Conservation (phyloP, 2,329 filamentous ascomycete species). For the Pseudogymnoascus sp. region DNA sequence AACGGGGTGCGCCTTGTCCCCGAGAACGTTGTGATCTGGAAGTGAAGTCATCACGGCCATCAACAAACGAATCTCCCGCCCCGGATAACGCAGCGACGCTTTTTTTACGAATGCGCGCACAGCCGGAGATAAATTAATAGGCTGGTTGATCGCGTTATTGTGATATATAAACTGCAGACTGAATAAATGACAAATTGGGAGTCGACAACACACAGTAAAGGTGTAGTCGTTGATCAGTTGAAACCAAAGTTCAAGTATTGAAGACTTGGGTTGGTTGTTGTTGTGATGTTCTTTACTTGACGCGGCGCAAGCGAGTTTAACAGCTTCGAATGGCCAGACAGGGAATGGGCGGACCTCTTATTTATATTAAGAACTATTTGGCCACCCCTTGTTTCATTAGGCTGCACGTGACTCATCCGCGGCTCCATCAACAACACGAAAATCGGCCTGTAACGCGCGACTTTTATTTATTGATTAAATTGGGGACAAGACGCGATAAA, state of each 20-base stretch:
- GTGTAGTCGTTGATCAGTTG: not conserved
- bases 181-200: not conserved
- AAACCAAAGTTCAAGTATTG: conserved; percentile 5
- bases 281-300: conserved; percentile 5
- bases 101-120: conserved; percentile 29
- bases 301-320: not conserved
- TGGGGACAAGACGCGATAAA: not conserved
- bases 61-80: conserved; percentile 27
- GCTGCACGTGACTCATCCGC: not conserved
- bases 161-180: not conserved
- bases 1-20: conserved; percentile 42
- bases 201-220: conserved; percentile 2
- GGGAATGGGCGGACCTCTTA: conserved; percentile 4
- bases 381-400: conserved; percentile 4
- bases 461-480: not conserved
- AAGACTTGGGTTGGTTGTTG: conserved; percentile 6
- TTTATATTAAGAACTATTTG: conserved; percentile 6
- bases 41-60: conserved; percentile 48
- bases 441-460: not conserved
- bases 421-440: not conserved
- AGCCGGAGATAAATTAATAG: conserved; percentile 11
- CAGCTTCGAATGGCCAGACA: not conserved
- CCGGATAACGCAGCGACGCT: not conserved
- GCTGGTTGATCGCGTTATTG: not conserved
- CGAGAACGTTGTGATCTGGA: conserved; percentile 28